Evolutionary conservation across 2,329 filamentous ascomycete species (phyloP).

Genomic region (Fusarium citri): DNA sequence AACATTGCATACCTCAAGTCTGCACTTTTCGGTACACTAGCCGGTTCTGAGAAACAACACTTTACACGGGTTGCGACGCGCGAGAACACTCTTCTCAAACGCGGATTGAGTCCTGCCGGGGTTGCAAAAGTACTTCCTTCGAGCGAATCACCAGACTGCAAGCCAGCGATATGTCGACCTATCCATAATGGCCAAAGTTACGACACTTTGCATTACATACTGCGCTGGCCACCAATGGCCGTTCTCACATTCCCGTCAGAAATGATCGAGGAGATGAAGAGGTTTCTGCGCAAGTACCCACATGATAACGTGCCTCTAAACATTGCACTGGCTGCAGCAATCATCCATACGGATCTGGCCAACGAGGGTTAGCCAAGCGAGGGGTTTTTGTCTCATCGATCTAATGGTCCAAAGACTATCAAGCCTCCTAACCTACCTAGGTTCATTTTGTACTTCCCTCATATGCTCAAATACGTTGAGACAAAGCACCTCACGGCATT

Average conservation of each 20-base stretch:
- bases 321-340: not conserved
- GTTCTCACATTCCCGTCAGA: not conserved
- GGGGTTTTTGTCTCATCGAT: not conserved
- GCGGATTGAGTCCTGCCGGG: not conserved
- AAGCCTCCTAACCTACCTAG: fast-evolving
- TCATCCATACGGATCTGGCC: not conserved
- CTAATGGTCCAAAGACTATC: not conserved
- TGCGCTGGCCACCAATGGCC: constrained; percentile 1
- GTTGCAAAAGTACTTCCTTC: not conserved
- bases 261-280: not conserved
- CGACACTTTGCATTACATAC: not conserved
- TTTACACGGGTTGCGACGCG: not conserved
- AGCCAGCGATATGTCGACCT: not conserved
- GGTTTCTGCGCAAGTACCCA: fast-evolving
- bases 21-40: fast-evolving
- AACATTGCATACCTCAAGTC: not conserved
- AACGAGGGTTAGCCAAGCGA: not conserved
- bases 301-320: not conserved
- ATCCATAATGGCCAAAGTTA: not conserved
- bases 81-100: not conserved
- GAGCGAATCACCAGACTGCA: not conserved
- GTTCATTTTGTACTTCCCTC: not conserved
- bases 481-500: not conserved
- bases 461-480: constrained; percentile 10
- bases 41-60: fast-evolving